A percentile compares a stretch with the other conserved stretches of the same genome.
These are phyloP conservation scores for Actinomortierella ambigua DNA, from an alignment of 371 early-diverging fungal species.

Conservation along the genomic window DNA sequence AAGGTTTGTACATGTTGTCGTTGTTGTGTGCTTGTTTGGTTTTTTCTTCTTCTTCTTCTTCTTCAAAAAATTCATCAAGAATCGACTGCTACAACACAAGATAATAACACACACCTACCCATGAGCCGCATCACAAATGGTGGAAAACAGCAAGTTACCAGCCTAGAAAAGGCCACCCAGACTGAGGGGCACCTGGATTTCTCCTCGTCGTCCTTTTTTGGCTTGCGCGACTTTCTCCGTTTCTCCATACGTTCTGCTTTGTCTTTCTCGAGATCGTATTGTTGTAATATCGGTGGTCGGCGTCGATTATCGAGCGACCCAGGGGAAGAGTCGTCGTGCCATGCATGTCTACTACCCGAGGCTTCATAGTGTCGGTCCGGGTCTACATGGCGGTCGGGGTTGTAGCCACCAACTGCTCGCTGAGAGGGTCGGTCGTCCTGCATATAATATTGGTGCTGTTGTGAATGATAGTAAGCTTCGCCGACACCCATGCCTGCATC, in stretches of 20 bases:
- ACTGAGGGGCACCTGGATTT: slow-evolving; percentile 14
- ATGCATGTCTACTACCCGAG: no score
- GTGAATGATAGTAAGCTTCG: no score
- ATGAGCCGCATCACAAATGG: slow-evolving; percentile 49
- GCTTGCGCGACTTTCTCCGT: slow-evolving; percentile 17
- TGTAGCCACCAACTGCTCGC: not conserved
- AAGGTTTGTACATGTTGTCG: not conserved
- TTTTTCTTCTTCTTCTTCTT: slow-evolving; percentile 1
- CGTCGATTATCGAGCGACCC: slow-evolving; percentile 2
- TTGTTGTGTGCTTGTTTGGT: slow-evolving; percentile 1
- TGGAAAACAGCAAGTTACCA: slow-evolving; percentile 62
- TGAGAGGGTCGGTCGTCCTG: not conserved
- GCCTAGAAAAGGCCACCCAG: slow-evolving; percentile 53
- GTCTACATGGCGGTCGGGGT: not conserved
- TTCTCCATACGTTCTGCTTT: slow-evolving; percentile 38
- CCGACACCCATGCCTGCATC: no score
- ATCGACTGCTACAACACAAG: not conserved
- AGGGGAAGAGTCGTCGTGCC: no score
- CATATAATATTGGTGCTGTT: slow-evolving; percentile 7
- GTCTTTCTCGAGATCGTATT: slow-evolving; percentile 31
- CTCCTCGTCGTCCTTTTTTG: slow-evolving; percentile 14
- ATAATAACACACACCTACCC: slow-evolving; percentile 38
- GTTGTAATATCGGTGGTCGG: slow-evolving; percentile 30
- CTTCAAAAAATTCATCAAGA: slow-evolving; percentile 1
- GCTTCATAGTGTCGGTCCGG: not conserved